phyloP scores from a whole-genome alignment of 2,329 filamentous ascomycete genomes.

The Nothophaeocryptopus gaeumannii region DNA sequence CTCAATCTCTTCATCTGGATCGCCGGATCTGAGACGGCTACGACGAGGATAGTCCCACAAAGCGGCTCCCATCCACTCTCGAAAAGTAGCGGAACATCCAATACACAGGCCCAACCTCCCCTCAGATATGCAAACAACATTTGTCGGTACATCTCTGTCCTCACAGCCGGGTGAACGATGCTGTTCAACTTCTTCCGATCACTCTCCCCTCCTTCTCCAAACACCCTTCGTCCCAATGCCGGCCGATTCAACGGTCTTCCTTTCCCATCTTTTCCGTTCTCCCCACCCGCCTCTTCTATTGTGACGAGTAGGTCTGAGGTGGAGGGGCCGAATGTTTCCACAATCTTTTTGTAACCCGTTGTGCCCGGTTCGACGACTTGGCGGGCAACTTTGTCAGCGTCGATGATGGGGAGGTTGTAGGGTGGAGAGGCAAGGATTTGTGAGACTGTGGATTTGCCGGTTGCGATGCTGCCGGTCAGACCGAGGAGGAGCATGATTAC shows the following conservation, averaged over 20 bases:
- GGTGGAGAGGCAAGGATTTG: constrained; percentile 74
- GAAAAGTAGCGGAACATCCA: constrained; percentile 90
- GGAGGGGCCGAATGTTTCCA: constrained; percentile 73
- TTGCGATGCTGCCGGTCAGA: constrained; percentile 94
- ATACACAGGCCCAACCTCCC: constrained; percentile 82
- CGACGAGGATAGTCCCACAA: constrained; percentile 82
- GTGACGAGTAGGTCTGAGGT: constrained; percentile 82
- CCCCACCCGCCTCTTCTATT: constrained; percentile 39
- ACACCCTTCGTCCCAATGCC: constrained; percentile 79
- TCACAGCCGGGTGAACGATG: constrained; percentile 90
- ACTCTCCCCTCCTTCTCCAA: constrained; percentile 71
- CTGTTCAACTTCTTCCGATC: constrained; percentile 78
- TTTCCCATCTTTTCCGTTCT: constrained; percentile 56
- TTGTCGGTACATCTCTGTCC: constrained; percentile 73
- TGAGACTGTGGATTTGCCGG: constrained; percentile 95
- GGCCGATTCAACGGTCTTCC: constrained; percentile 79
- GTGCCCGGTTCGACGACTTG: constrained; percentile 93
- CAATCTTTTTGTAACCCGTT: constrained; percentile 75
- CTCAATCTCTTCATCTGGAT: constrained; percentile 79
- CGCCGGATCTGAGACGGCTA: constrained; percentile 74
- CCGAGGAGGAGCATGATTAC: constrained; percentile 88
- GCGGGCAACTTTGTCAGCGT: constrained; percentile 88
- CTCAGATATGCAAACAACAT: constrained; percentile 70
- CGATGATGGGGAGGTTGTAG: constrained; percentile 84
- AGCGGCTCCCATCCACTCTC: constrained; percentile 82